Evolutionary conservation across 2,329 filamentous ascomycete genomes (phyloP), one percentile per base, ranked within the genome.

Genomic region (Madurella fahalii): DNA sequence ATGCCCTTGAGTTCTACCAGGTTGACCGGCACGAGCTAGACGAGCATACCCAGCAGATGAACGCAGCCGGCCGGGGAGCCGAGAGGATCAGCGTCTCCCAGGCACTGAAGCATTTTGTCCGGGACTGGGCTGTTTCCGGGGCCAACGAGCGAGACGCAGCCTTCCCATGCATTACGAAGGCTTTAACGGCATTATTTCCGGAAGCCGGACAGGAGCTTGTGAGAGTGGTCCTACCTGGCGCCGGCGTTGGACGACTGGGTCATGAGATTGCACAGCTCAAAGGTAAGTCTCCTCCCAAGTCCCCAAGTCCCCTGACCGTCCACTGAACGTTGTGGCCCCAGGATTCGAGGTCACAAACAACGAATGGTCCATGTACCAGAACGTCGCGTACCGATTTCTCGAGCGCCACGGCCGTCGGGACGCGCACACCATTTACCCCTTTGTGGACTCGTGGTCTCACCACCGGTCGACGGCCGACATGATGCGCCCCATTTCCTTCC

Each of bases 321-420:
- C 11, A 16, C 40, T 25, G 11, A 43, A 43, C 9, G n/a, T 11
- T 9, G 32, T 34, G 34, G 2, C 32, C 31, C 74, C 25, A 53
- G 75, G 70, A 1, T 79, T 80, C 52, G 68, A 80, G 20, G 79
- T 82, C 0, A 79, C 77, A 0, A 68, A 74, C 50, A 83, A 83
- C 59, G 80, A 84, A 65, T 83, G 76, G 76, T 82, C 78, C 1
- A 74, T 77, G 66, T 83, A 76, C 58, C 80, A 83, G 76, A 82
- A 81, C 54, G 58, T 78, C 1, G 76, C 73, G 0, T 81, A 81
- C 57, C 74, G 79, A 1, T 80, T 74, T 57, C 63, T 82, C 5
- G 71, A 74, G 40, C 63, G 65, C 47, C 32, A 31, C 51, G 18
- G 2, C 40, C 15, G 60, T 0, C 53, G 65, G 4, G 59, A 67